Evolutionary conservation across 2,329 filamentous ascomycete genomes (phyloP).

Genomic region (Fusarium miscanthi): DNA sequence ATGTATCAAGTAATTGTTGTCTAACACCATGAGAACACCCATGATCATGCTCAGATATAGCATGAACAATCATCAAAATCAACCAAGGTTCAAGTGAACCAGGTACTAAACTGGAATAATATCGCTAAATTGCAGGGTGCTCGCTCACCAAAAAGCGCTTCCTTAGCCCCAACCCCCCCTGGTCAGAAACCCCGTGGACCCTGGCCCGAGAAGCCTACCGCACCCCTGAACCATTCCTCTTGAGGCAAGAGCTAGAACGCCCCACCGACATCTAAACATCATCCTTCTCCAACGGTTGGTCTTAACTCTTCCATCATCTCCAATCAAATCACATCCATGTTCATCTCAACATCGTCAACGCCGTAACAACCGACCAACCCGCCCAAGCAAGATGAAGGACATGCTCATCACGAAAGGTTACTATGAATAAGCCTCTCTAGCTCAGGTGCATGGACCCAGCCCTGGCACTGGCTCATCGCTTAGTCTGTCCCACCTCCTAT

Average conservation of each 20-base stretch:
- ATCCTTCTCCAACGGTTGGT: constrained; percentile 32
- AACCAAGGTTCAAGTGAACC: neutral
- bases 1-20: neutral
- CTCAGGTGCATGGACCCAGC: neutral
- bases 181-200: neutral
- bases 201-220: constrained; percentile 3
- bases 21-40: neutral
- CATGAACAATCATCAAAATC: constrained; percentile 21
- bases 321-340: constrained; percentile 31
- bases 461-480: constrained; percentile 13
- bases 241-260: constrained; percentile 27
- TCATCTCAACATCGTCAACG: constrained; percentile 26
- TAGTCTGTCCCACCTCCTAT: constrained; percentile 5
- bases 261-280: constrained; percentile 35
- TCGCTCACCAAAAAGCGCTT: constrained; percentile 11
- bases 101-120: neutral
- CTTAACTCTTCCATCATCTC: constrained; percentile 14
- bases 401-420: constrained; percentile 5
- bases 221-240: constrained; percentile 40
- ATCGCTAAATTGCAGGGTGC: constrained; percentile 37
- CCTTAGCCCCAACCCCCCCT: constrained; percentile 26
- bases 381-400: constrained; percentile 22
- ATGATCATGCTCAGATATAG: constrained; percentile 4
- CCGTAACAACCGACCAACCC: constrained; percentile 24
- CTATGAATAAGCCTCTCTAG: constrained; percentile 7